Percentiles rank a stretch among this genome's conserved stretches.
These are phyloP conservation scores for Aureobasidium sp. DNA, from an alignment of 2,329 filamentous ascomycete genomes.

Conservation along the genomic window DNA sequence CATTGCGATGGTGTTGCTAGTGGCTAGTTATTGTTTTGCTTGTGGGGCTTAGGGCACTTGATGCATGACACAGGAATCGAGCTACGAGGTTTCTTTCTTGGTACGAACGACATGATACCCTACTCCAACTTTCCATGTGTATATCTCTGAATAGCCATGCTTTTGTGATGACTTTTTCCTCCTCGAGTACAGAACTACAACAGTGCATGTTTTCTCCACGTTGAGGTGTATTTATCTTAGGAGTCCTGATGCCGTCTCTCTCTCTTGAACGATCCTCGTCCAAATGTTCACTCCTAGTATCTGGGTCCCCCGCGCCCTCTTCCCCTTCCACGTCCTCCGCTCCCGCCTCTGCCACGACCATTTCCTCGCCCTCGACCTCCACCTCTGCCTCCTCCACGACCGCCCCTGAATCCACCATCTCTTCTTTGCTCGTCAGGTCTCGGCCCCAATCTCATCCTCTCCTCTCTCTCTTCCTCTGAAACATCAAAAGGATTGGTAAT, in stretches of 20 bases:
- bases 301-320: neutral
- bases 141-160: too few relatives aligned
- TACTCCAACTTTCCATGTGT: too few relatives aligned
- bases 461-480: conserved; percentile 60
- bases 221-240: too few relatives aligned
- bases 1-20: conserved; percentile 1
- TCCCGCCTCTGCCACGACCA: conserved; percentile 16
- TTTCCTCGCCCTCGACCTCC: conserved; percentile 18
- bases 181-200: too few relatives aligned
- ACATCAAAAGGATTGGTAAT: conserved; percentile 72
- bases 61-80: neutral
- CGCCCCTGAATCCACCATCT: conserved; percentile 20
- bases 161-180: too few relatives aligned
- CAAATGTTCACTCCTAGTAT: neutral
- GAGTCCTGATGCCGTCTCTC: too few relatives aligned
- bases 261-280: too few relatives aligned
- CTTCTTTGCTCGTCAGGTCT: conserved; percentile 32
- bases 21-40: neutral
- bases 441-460: conserved; percentile 54
- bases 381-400: conserved; percentile 19
- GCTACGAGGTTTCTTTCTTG: too few relatives aligned
- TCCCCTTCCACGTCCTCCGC: neutral
- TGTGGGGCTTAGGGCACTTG: neutral
- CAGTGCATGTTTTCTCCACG: too few relatives aligned
- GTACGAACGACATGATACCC: too few relatives aligned